Percentiles rank a stretch among this genome's conserved stretches.
Evolutionary conservation across 1,284 basidiomycete species (phyloP).

Genomic region (Ganoderma multipileum): DNA sequence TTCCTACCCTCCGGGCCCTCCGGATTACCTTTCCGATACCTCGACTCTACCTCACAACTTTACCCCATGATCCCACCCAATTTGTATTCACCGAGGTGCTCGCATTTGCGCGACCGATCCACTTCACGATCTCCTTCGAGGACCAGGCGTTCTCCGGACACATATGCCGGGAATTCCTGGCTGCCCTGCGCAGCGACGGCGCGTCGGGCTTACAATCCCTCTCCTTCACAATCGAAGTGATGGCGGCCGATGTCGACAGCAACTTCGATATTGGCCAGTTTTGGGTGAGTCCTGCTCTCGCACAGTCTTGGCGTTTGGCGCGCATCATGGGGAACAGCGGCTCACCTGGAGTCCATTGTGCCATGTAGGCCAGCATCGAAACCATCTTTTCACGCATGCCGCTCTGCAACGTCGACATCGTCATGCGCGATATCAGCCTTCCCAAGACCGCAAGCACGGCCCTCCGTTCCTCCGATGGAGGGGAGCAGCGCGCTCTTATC

Average conservation of each 20-base stretch:
- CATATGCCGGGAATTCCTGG: neutral
- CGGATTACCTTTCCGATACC: neutral
- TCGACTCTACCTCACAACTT: neutral
- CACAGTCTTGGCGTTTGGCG: too few relatives aligned
- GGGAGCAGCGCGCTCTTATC: too few relatives aligned
- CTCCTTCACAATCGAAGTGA: neutral
- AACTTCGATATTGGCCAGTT: neutral
- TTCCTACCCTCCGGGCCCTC: neutral
- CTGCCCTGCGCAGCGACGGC: neutral
- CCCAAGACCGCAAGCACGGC: neutral
- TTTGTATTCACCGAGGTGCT: neutral
- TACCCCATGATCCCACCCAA: too few relatives aligned
- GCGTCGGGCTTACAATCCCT: neutral
- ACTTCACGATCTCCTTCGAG: neutral
- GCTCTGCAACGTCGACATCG: neutral
- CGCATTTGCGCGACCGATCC: neutral
- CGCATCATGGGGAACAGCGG: too few relatives aligned
- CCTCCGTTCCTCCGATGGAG: too few relatives aligned
- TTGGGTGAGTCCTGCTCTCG: neutral
- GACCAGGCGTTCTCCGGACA: neutral
- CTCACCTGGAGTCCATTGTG: too few relatives aligned
- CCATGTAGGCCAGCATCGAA: neutral
- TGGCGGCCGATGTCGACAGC: neutral
- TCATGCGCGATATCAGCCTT: neutral
- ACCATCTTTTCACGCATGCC: neutral